phyloP scores from a whole-genome alignment of 345 rosid genomes.

The Conringia planisiliqua region DNA sequence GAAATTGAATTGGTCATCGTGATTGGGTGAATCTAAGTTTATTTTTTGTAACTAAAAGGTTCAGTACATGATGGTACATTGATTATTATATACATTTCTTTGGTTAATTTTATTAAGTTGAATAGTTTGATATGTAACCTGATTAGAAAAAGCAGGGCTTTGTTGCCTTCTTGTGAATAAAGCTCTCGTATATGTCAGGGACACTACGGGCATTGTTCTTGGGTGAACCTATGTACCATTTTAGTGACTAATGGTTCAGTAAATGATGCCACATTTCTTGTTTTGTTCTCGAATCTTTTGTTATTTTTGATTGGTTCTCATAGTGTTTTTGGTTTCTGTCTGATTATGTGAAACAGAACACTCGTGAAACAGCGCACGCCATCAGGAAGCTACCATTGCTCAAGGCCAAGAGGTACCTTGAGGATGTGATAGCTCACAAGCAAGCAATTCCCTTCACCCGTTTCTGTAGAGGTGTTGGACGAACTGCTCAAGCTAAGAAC shows the following conservation, averaged over 20 bases:
- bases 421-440: conserved; percentile 94
- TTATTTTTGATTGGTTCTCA: not conserved
- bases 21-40: conserved; percentile 65
- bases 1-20: conserved; percentile 45
- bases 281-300: not conserved
- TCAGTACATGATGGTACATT: conserved; percentile 60
- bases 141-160: conserved; percentile 36
- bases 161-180: conserved; percentile 30
- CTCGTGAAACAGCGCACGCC: conserved; percentile 87
- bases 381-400: conserved; percentile 76
- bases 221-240: conserved; percentile 49
- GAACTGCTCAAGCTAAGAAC: conserved; percentile 99
- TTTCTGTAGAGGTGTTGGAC: conserved; percentile 93
- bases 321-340: not conserved
- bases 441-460: conserved; percentile 99
- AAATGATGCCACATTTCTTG: conserved; percentile 41
- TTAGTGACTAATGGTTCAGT: conserved; percentile 47
- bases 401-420: conserved; percentile 95
- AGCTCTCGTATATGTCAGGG: conserved; percentile 38
- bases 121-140: not conserved
- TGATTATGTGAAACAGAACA: conserved; percentile 46
- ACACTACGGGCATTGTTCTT: conserved; percentile 45
- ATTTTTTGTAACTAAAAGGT: conserved; percentile 39
- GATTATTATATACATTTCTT: not conserved
- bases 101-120: not conserved